Evolutionary conservation across 805 yeast genomes (phyloP).

Genomic region (Candida vaughaniae): DNA sequence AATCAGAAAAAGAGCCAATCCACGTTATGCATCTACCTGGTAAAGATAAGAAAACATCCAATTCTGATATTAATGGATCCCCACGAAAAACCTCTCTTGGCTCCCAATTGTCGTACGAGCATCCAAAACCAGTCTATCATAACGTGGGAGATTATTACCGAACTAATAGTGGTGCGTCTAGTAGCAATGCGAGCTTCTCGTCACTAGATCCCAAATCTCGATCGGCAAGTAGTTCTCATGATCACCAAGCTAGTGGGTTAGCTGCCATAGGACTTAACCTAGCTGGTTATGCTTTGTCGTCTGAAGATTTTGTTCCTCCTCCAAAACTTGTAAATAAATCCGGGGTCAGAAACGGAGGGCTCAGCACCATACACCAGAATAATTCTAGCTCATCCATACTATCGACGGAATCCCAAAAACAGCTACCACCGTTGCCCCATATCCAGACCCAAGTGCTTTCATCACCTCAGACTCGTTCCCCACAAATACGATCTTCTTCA

Average conservation of each 20-base stretch:
- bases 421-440: conserved; percentile 4
- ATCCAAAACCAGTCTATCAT: neutral
- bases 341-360: neutral
- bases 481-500: neutral
- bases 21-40: conserved; percentile 28
- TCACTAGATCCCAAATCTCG: conserved; percentile 15
- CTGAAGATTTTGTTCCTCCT: conserved; percentile 25
- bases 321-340: conserved; percentile 12
- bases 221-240: conserved; percentile 4
- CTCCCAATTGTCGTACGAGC: conserved; percentile 9
- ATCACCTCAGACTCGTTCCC: neutral
- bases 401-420: conserved; percentile 1
- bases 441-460: too few relatives aligned
- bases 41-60: neutral
- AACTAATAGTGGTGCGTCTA: conserved; percentile 11
- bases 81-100: conserved; percentile 10
- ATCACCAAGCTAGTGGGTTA: conserved; percentile 10
- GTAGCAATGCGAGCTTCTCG: conserved; percentile 11
- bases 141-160: conserved; percentile 7
- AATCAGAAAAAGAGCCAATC: conserved; percentile 27
- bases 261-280: conserved; percentile 25
- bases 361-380: conserved; percentile 7
- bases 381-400: conserved; percentile 1
- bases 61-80: too few relatives aligned
- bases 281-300: conserved; percentile 28